phyloP scores from a whole-genome alignment of 2,329 filamentous ascomycete species.

The Thielaviopsis euricoi region DNA sequence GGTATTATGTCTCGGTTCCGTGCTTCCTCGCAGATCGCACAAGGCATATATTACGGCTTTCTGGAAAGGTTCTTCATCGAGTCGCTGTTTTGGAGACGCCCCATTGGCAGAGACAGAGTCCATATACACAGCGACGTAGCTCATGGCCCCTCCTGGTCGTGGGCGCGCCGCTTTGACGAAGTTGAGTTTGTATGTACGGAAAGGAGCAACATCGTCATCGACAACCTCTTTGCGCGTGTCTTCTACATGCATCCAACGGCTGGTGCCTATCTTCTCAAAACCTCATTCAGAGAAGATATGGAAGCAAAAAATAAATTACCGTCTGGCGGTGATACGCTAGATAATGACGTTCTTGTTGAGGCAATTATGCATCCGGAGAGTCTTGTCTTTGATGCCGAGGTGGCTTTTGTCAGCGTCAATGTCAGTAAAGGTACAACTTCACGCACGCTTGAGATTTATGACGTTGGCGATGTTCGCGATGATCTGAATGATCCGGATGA shows the following conservation, averaged over 20 bases:
- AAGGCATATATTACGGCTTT: slow-evolving; percentile 1
- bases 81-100: slow-evolving; percentile 3
- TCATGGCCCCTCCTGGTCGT: background rate
- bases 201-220: background rate
- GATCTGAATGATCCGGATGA: too few species aligned
- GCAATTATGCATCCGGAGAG: background rate
- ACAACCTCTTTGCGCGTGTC: background rate
- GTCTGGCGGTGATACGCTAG: background rate
- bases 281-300: background rate
- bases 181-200: background rate
- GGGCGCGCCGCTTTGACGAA: background rate
- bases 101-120: background rate
- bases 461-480: too few species aligned
- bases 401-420: background rate
- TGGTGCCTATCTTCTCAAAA: background rate
- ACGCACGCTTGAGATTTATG: background rate
- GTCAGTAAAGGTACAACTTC: too few species aligned
- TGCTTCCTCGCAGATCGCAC: background rate
- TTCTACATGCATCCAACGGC: background rate
- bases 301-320: too few species aligned
- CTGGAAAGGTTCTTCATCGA: background rate
- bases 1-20: background rate
- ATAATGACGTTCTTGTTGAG: background rate
- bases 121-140: background rate
- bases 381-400: background rate